These are phyloP conservation scores for Allomyces arbusculus DNA, from an alignment of 192 early-diverging fungal genomes.

Conservation along the genomic window DNA sequence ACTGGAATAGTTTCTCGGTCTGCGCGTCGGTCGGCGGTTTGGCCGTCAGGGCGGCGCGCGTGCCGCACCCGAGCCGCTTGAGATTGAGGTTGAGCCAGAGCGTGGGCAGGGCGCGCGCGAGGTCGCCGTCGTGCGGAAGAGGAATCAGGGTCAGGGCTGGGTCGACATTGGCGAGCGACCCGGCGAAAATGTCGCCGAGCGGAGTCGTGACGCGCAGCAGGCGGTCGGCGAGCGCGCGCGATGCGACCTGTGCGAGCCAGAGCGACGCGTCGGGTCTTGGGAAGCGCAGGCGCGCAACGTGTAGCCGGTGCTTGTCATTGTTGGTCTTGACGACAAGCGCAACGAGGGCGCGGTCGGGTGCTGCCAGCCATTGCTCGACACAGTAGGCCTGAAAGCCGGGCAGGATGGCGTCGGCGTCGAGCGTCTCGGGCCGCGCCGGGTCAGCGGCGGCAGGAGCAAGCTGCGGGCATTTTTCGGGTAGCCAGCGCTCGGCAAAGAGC, in stretches of 20 bases:
- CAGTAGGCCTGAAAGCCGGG: too few relatives aligned
- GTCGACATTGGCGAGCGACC: not conserved
- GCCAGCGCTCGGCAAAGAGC: too few relatives aligned
- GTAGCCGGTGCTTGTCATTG: too few relatives aligned
- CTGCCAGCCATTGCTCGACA: too few relatives aligned
- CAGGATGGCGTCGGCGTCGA: too few relatives aligned
- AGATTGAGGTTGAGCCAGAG: constrained; percentile 11
- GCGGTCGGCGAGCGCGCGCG: not conserved
- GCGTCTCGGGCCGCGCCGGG: too few relatives aligned
- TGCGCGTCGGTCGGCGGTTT: constrained; percentile 7
- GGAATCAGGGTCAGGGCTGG: not conserved
- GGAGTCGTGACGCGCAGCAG: not conserved
- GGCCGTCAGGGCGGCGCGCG: constrained; percentile 10
- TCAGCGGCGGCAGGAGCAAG: too few relatives aligned
- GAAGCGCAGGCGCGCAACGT: not conserved
- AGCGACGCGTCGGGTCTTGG: not conserved
- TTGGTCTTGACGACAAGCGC: too few relatives aligned
- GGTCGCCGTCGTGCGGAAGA: constrained; percentile 10
- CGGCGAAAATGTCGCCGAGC: not conserved
- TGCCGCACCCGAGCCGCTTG: constrained; percentile 11
- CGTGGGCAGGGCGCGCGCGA: constrained; percentile 3
- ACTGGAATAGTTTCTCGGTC: constrained; percentile 11
- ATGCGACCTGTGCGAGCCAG: not conserved
- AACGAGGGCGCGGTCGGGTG: too few relatives aligned
- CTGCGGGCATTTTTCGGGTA: too few relatives aligned